Conservation (phyloP, 2,329 filamentous ascomycete genomes). For the Penicillium sp. region DNA sequence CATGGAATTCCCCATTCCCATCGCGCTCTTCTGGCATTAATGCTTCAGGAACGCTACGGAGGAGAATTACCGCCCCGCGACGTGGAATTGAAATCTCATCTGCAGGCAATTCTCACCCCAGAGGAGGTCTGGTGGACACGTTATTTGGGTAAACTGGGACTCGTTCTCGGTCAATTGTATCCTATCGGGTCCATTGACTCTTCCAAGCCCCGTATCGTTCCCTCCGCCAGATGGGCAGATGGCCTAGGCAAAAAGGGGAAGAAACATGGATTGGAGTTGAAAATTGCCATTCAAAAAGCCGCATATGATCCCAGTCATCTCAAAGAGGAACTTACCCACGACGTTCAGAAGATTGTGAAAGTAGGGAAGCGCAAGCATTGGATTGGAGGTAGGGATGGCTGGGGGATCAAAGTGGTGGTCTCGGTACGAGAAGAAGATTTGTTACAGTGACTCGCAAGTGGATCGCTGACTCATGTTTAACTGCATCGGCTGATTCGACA, state of each 20-base stretch:
- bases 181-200: constrained; percentile 30
- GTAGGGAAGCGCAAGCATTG: constrained; percentile 40
- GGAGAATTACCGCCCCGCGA: constrained; percentile 36
- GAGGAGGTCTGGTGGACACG: constrained; percentile 40
- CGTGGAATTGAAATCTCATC: constrained; percentile 26
- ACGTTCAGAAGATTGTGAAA: constrained; percentile 32
- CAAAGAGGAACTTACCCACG: constrained; percentile 24
- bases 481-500: neutral
- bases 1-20: constrained; percentile 36
- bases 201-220: constrained; percentile 26
- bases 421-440: constrained; percentile 20
- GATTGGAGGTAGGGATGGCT: constrained; percentile 32
- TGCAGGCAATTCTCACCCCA: constrained; percentile 29
- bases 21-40: constrained; percentile 34
- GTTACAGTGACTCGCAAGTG: neutral
- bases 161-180: constrained; percentile 31
- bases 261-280: constrained; percentile 30
- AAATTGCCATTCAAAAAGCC: constrained; percentile 25
- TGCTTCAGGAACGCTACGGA: constrained; percentile 36
- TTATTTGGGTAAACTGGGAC: constrained; percentile 33
- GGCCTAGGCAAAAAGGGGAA: constrained; percentile 35
- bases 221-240: constrained; percentile 29
- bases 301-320: constrained; percentile 25
- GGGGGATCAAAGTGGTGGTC: constrained; percentile 27
- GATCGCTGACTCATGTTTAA: neutral